Evolutionary conservation across 208 protist species (phyloP).

Genomic region (Leptomonas seymouri): DNA sequence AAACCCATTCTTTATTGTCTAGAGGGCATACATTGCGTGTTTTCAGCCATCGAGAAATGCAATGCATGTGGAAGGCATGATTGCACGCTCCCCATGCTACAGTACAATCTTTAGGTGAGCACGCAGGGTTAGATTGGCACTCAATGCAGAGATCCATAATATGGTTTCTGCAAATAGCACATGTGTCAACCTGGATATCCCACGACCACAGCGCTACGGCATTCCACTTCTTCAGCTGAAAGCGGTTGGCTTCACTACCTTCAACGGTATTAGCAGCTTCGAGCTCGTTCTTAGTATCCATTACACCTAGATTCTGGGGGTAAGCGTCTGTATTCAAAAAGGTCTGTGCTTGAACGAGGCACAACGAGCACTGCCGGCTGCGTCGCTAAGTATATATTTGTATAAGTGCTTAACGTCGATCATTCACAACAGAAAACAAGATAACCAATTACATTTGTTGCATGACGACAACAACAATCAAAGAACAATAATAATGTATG

Average conservation of each 20-base stretch:
- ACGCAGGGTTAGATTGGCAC: slow-evolving; percentile 96
- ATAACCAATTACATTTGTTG: no score
- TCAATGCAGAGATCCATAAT: slow-evolving; percentile 99
- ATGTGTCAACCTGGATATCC: slow-evolving; percentile 99
- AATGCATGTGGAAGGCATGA: slow-evolving; percentile 99
- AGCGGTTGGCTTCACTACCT: slow-evolving; percentile 44
- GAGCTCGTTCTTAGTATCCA: slow-evolving; percentile 26
- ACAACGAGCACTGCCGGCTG: no score
- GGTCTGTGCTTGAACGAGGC: no score
- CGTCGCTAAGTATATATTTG: no score
- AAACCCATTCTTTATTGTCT: slow-evolving; percentile 98
- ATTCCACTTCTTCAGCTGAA: slow-evolving; percentile 97
- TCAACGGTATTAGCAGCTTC: slow-evolving; percentile 12
- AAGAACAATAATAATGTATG: background rate
- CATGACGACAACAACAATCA: background rate
- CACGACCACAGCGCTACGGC: slow-evolving; percentile 98
- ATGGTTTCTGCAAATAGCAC: slow-evolving; percentile 99
- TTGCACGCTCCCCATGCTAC: slow-evolving; percentile 99
- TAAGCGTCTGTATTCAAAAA: no score
- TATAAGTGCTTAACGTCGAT: no score
- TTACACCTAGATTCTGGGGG: background rate
- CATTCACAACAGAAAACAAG: no score
- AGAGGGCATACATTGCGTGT: slow-evolving; percentile 98
- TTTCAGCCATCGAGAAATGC: slow-evolving; percentile 99
- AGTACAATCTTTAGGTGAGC: slow-evolving; percentile 94